These are phyloP conservation scores for Lachnellula hyalina DNA, from an alignment of 2,329 filamentous ascomycete genomes.

Conservation along the genomic window DNA sequence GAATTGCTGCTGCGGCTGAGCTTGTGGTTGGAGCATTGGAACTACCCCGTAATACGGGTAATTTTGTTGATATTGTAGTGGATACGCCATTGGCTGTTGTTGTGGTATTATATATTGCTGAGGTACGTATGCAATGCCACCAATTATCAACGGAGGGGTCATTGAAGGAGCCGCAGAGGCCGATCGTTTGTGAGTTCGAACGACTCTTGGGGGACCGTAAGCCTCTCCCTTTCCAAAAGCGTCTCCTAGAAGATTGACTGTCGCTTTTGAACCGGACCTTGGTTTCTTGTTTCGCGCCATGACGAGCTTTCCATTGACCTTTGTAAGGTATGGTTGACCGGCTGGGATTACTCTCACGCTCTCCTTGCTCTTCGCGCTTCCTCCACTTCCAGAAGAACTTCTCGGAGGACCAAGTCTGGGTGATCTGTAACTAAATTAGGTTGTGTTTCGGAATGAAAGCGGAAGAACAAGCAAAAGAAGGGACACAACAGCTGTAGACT, in stretches of 20 bases:
- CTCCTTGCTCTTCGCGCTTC: neutral
- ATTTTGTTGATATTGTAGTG: slow-evolving; percentile 1
- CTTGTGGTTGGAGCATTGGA: slow-evolving; percentile 1
- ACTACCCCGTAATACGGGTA: neutral
- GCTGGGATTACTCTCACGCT: slow-evolving; percentile 15
- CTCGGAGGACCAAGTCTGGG: neutral
- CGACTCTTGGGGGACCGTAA: slow-evolving; percentile 1
- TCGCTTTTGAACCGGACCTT: slow-evolving; percentile 5
- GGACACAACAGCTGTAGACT: neutral
- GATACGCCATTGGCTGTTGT: slow-evolving; percentile 9
- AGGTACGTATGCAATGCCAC: slow-evolving; percentile 12
- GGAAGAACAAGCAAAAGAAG: no score
- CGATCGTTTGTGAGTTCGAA: neutral
- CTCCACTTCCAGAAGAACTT: neutral
- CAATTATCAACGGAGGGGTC: slow-evolving; percentile 9
- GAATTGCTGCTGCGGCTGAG: neutral
- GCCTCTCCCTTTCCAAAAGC: slow-evolving; percentile 12
- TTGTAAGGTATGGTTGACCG: slow-evolving; percentile 26
- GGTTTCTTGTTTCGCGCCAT: slow-evolving; percentile 25
- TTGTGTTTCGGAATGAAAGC: neutral
- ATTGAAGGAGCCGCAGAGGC: neutral
- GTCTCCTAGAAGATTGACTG: slow-evolving; percentile 21
- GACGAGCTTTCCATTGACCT: slow-evolving; percentile 27
- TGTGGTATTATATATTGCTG: slow-evolving; percentile 8
- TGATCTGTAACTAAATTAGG: neutral